Evolutionary conservation across 352 stramenopile genomes (phyloP), one percentile per base, ranked within the genome.

Genomic region (Pythium sukuiense): DNA sequence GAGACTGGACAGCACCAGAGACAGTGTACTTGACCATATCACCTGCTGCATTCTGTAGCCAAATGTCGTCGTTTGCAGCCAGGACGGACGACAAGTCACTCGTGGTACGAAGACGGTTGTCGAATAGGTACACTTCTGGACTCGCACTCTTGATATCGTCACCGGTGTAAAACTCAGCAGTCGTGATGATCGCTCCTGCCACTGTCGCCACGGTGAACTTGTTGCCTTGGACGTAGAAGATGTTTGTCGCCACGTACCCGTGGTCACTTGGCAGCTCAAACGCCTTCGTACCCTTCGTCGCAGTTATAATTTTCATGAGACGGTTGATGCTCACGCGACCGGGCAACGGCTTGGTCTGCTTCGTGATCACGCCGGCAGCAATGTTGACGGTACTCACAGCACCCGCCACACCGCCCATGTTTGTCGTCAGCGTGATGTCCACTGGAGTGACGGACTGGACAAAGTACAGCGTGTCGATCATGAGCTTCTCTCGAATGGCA

Each of bases 91-190:
- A 77, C 37, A 92, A 45, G 43, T 90, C 76, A 9, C 80, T 77
- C 3, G 83, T 91, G 18, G 86, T 90, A 6, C 74, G 77, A 1
- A 92, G 59, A 41, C 61, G 76, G 35, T 92, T 90, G 55, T 92
- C 82, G 37, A 87, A 90, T 0, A 89, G 43, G 45, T 78, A 85
- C 16, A 81, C 55, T 43, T 67, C 50, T 0, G 81, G 81, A 29
- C 16, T 63, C 14, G 67, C 76, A 6, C 26, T 61, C 0, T 61
- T 63, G 13, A 90, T 66, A 55, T 46, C 69, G 26, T 77, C 66
- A 0, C 79, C 77, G 6, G 33, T 57, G 37, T 87, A 90, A 0
- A 56, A 35, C 52, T 75, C 60, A 0, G 62, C 26, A 5, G 74
- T 86, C 3, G 72, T 87, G 18, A 89, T 56, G 6, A 68, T 43